phyloP scores from a whole-genome alignment of 2,329 filamentous ascomycete species.

The Fusarium austroafricanum region DNA sequence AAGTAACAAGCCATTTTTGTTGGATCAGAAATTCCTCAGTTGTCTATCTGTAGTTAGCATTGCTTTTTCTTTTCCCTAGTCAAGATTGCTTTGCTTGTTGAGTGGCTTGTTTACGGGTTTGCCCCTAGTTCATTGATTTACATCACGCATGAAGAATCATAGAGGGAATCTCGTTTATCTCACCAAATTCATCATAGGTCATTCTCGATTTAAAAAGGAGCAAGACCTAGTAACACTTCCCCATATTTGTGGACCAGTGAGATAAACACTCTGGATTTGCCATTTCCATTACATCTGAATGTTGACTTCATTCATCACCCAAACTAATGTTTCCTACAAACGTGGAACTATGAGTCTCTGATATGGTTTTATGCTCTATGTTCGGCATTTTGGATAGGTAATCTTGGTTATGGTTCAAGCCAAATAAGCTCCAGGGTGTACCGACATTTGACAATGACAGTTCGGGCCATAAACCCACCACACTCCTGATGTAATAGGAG shows the following conservation, averaged over 20 bases:
- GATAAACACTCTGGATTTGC: background rate
- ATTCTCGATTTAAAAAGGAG: background rate
- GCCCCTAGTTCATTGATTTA: conserved; percentile 40
- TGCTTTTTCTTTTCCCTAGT: conserved; percentile 10
- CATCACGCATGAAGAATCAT: conserved; percentile 20
- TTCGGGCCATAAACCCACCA: background rate
- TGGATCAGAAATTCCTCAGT: background rate
- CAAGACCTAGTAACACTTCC: background rate
- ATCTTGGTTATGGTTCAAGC: background rate
- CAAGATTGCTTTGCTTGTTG: conserved; percentile 12
- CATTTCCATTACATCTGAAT: background rate
- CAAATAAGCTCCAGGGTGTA: background rate
- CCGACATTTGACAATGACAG: background rate
- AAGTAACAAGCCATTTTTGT: background rate
- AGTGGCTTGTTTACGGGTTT: conserved; percentile 17
- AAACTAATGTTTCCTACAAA: background rate
- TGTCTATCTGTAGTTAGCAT: background rate
- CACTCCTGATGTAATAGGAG: background rate
- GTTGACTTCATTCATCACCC: background rate
- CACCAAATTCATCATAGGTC: background rate
- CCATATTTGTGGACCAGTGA: background rate
- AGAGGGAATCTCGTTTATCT: conserved; percentile 6
- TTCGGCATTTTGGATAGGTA: background rate
- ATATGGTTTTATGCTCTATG: background rate
- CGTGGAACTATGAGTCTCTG: background rate